Evolutionary conservation across 768 basidiomycete genomes (phyloP).

Genomic region (Phylloporus sp.): DNA sequence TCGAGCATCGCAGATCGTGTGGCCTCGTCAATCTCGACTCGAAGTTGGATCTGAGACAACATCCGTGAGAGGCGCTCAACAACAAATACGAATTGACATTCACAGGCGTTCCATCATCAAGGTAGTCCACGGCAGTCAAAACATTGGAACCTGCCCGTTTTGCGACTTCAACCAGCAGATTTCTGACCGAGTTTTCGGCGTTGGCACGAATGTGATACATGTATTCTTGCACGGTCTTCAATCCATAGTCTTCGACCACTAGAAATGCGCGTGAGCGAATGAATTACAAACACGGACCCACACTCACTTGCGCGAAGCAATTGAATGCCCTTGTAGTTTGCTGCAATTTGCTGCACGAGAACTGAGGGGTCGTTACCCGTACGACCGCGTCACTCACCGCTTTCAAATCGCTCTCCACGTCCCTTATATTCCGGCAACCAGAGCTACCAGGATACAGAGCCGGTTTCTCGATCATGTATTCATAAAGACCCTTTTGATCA

Average conservation of each 20-base stretch:
- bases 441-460: constrained; percentile 79
- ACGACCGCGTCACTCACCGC: constrained; percentile 49
- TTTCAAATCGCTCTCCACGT: constrained; percentile 89
- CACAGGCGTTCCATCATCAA: constrained; percentile 85
- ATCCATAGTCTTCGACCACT: constrained; percentile 85
- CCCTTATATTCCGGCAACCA: constrained; percentile 80
- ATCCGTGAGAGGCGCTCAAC: constrained; percentile 1
- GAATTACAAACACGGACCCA: neutral
- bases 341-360: constrained; percentile 73
- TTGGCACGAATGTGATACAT: constrained; percentile 89
- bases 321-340: constrained; percentile 88
- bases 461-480: constrained; percentile 80
- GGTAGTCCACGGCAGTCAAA: constrained; percentile 72
- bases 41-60: constrained; percentile 56
- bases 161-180: constrained; percentile 70
- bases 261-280: constrained; percentile 8
- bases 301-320: constrained; percentile 73
- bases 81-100: constrained; percentile 15
- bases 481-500: constrained; percentile 65
- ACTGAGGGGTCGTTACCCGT: neutral
- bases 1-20: constrained; percentile 79
- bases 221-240: constrained; percentile 86
- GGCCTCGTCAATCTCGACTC: constrained; percentile 68
- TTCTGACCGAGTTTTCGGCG: constrained; percentile 82
- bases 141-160: constrained; percentile 60